Evolutionary conservation across 2,329 filamentous ascomycete genomes (phyloP).

Genomic region (Aspergillus chevalieri): DNA sequence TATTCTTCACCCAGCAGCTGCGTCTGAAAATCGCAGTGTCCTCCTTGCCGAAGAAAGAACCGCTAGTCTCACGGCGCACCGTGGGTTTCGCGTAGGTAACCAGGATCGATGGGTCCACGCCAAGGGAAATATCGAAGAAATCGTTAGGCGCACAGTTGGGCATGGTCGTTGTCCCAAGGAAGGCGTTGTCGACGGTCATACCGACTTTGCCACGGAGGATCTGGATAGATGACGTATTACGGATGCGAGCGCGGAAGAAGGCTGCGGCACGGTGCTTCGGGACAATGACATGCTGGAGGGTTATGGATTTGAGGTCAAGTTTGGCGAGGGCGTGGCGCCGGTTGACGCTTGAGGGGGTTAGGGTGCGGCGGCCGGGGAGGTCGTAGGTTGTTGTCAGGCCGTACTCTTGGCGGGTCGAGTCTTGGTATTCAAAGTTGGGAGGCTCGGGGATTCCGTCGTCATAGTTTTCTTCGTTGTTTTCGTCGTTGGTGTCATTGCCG

Average conservation of each 20-base stretch:
- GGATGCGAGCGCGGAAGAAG: constrained; percentile 36
- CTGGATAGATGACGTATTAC: constrained; percentile 29
- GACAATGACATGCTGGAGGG: constrained; percentile 33
- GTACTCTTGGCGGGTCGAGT: constrained; percentile 34
- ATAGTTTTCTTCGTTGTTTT: constrained; percentile 7
- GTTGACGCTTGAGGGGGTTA: constrained; percentile 27
- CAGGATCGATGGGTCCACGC: constrained; percentile 26
- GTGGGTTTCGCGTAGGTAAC: constrained; percentile 26
- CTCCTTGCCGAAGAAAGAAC: constrained; percentile 26
- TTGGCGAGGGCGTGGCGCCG: constrained; percentile 36
- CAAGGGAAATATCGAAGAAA: constrained; percentile 26
- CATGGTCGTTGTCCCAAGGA: constrained; percentile 23
- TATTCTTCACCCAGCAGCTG: constrained; percentile 26
- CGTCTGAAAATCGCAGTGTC: constrained; percentile 25
- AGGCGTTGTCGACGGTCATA: constrained; percentile 24
- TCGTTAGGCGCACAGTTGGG: constrained; percentile 20
- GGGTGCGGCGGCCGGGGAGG: constrained; percentile 32
- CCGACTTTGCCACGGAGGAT: constrained; percentile 23
- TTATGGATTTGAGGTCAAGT: constrained; percentile 27
- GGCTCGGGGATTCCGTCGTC: constrained; percentile 3
- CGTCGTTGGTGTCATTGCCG: constrained; percentile 4
- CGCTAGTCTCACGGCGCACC: constrained; percentile 18
- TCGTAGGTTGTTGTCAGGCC: constrained; percentile 39
- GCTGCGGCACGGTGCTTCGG: constrained; percentile 36
- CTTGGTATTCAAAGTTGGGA: constrained; percentile 17